These are phyloP conservation scores for Hygrocybe coccinea DNA, from an alignment of 768 basidiomycete species.

Conservation along the genomic window DNA sequence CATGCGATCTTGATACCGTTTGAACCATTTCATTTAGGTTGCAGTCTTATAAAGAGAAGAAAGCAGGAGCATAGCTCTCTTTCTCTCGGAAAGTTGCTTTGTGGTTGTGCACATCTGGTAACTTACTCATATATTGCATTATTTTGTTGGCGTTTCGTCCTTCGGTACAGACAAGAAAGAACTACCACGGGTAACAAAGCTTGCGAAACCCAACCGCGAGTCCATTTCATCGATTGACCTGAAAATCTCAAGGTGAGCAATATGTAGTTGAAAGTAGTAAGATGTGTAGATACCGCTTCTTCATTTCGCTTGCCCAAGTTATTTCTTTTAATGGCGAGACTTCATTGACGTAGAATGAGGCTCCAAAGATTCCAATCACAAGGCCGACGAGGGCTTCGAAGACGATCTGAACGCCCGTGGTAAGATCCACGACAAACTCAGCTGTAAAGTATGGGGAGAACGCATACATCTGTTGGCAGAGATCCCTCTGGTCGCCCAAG, in stretches of 20 bases:
- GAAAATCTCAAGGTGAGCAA: slow-evolving; percentile 6
- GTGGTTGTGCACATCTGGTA: not conserved
- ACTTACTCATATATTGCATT: not conserved
- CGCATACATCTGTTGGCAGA: slow-evolving; percentile 58
- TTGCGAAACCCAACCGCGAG: slow-evolving; percentile 58
- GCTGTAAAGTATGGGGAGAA: not conserved
- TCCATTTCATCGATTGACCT: slow-evolving; percentile 78
- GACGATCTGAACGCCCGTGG: slow-evolving; percentile 46
- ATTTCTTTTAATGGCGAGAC: slow-evolving; percentile 69
- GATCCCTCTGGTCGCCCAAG: slow-evolving; percentile 64
- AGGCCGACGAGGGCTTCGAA: slow-evolving; percentile 62
- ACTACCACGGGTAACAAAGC: slow-evolving; percentile 56
- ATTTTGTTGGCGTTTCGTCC: not conserved
- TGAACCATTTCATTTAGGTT: slow-evolving; percentile 23
- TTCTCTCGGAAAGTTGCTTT: not conserved
- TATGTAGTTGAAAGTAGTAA: not conserved
- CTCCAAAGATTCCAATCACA: slow-evolving; percentile 65
- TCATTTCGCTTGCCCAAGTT: slow-evolving; percentile 89
- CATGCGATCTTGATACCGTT: not conserved
- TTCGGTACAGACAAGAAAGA: slow-evolving; percentile 31
- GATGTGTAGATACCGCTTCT: slow-evolving; percentile 51
- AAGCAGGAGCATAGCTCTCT: slow-evolving; percentile 10
- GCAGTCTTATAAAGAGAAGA: slow-evolving; percentile 42
- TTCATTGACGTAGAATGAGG: slow-evolving; percentile 48
- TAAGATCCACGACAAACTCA: not conserved